phyloP scores from a whole-genome alignment of 345 rosid genomes.

The Lenwebbia sp. region DNA sequence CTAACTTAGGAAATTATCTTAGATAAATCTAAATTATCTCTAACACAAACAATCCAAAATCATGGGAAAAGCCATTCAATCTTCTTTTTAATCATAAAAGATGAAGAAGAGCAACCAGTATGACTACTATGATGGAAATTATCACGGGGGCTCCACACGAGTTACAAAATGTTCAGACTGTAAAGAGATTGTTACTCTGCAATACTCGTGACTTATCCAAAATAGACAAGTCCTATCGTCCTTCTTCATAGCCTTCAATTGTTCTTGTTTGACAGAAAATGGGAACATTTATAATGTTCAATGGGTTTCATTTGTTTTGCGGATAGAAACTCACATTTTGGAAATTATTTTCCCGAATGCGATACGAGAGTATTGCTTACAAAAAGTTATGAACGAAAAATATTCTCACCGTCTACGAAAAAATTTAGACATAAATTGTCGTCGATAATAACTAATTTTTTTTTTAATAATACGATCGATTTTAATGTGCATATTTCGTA shows the following conservation, averaged over 20 bases:
- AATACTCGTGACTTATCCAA: background rate
- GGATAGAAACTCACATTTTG: no score
- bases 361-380: no score
- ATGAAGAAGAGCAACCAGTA: background rate
- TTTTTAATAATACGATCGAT: no score
- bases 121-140: background rate
- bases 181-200: background rate
- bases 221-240: background rate
- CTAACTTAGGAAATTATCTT: no score
- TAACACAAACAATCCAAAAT: background rate
- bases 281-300: background rate
- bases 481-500: no score
- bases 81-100: background rate
- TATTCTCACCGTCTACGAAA: no score
- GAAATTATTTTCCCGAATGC: no score
- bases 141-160: background rate
- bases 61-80: background rate
- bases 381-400: no score
- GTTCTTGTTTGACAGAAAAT: background rate
- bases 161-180: background rate
- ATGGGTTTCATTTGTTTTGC: no score
- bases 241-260: background rate
- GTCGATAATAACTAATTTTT: no score
- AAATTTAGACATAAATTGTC: no score
- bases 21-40: no score